Percentiles rank a stretch among this genome's conserved stretches.
phyloP scores from a whole-genome alignment of 192 early-diverging fungal species.

The Entomortierella parvispora region DNA sequence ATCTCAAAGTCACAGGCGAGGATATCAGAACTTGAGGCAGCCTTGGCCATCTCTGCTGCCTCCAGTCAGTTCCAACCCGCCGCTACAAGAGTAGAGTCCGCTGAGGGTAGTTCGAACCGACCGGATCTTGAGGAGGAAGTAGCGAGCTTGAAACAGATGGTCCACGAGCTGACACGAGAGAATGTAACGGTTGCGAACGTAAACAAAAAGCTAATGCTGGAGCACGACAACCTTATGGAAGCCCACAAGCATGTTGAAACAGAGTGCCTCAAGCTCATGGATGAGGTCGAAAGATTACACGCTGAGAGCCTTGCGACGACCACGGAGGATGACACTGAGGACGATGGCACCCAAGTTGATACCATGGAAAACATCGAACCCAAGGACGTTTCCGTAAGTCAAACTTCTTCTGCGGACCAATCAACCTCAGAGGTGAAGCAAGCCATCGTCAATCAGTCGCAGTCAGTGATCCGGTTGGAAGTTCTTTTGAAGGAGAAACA shows the following conservation, averaged over 20 bases:
- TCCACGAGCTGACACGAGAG: slow-evolving; percentile 59
- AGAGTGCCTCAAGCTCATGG: slow-evolving; percentile 77
- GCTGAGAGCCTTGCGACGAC: slow-evolving; percentile 59
- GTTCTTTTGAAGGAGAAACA: slow-evolving; percentile 56
- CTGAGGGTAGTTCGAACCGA: slow-evolving; percentile 15
- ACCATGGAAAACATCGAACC: slow-evolving; percentile 8
- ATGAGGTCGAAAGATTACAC: slow-evolving; percentile 78
- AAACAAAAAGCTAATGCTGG: slow-evolving; percentile 64
- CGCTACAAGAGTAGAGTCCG: slow-evolving; percentile 11
- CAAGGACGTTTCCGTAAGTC: background rate
- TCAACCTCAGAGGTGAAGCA: slow-evolving; percentile 16
- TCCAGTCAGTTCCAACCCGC: background rate
- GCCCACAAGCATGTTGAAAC: slow-evolving; percentile 74
- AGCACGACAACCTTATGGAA: slow-evolving; percentile 64
- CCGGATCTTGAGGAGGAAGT: slow-evolving; percentile 52
- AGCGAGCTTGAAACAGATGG: slow-evolving; percentile 42
- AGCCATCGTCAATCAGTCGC: slow-evolving; percentile 13
- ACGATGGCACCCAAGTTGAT: slow-evolving; percentile 6
- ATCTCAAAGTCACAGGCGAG: slow-evolving; percentile 53
- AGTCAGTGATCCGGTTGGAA: slow-evolving; percentile 51
- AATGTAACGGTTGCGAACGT: slow-evolving; percentile 57
- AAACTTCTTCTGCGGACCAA: slow-evolving; percentile 30
- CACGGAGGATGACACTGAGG: too few species aligned
- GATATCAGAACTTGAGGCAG: slow-evolving; percentile 39
- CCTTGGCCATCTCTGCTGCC: slow-evolving; percentile 25